Evolutionary conservation across 1,284 basidiomycete genomes (phyloP), one percentile per base, ranked within the genome.

Genomic region (Moesziomyces sp.): DNA sequence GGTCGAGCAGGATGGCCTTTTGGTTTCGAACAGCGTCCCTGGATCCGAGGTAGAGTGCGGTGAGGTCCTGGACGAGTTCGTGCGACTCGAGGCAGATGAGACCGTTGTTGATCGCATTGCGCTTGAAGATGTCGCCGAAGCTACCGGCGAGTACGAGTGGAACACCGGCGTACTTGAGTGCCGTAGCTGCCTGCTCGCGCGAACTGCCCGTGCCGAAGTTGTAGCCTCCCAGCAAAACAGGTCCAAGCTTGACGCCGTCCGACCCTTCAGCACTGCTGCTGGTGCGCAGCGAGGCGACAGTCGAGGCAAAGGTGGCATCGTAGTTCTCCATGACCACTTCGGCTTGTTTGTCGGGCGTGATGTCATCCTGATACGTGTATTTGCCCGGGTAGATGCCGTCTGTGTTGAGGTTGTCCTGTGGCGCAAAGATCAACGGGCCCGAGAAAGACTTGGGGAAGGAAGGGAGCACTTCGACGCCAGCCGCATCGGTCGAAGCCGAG

Each of bases 341-440:
- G 1, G 94, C 95, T 85, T 99, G 96, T 30, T 91, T 89, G 73
- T 91, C 91, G 38, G 95, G 93, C 0, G 96, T 98, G 82, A 99
- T 97, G 83, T 98, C 97, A 84, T 99, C 96, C 85, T 97, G 94
- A 86, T 99, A 99, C 0, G 97, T 99, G 86, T 99, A 99, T 85
- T 98, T 99, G 38, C 96, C 97, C 0, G 96, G 97, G 86, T 99
- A 99, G 83, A 99, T 94, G 6, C 93, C 97, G 82, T 99, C 96
- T 1, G 96, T 99, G 84, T 96, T 99, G 61, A 99, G 86, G 84
- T 99, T 99, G 85, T 99, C 96, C 83, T 98, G 94, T 0, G 97
- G 96, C 0, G 91, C 90, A 81, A 98, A 99, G 50, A 98, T 87
- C 9, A 98, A 86, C 0, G 91, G 90, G 0, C 97, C 97, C 1